Percentiles rank a stretch among this genome's conserved stretches.
phyloP scores from a whole-genome alignment of 2,329 filamentous ascomycete species.

The Dactylellina drechsleri region DNA sequence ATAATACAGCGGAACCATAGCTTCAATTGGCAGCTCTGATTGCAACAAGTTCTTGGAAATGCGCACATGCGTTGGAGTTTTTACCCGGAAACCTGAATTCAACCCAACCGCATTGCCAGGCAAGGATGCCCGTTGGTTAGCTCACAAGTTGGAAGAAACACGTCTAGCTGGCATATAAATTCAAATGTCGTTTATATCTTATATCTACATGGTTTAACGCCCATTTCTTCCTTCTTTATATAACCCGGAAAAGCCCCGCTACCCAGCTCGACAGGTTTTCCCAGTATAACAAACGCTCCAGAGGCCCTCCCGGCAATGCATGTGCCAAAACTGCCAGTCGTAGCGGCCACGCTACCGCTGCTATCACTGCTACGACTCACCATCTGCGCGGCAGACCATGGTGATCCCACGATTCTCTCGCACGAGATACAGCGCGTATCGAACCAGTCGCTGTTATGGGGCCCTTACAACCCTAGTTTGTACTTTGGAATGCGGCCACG shows the following conservation, averaged over 20 bases:
- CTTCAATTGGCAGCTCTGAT: neutral
- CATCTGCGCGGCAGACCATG: constrained; percentile 16
- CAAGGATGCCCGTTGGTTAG: neutral
- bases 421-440: constrained; percentile 48
- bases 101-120: neutral
- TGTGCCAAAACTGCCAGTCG: constrained; percentile 8
- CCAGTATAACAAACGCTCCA: neutral
- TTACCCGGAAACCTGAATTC: neutral
- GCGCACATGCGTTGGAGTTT: neutral
- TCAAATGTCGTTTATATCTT: neutral
- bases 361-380: constrained; percentile 2
- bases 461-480: constrained; percentile 90
- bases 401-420: constrained; percentile 37
- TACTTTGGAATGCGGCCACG: constrained; percentile 92
- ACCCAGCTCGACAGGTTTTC: neutral
- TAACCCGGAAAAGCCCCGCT: neutral
- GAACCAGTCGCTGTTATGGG: constrained; percentile 93
- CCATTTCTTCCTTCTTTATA: neutral
- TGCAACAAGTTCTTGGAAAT: neutral
- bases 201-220: neutral
- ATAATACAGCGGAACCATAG: too few relatives aligned
- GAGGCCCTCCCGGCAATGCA: constrained; percentile 7
- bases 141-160: constrained; percentile 3
- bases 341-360: constrained; percentile 10
- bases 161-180: constrained; percentile 7